phyloP scores from a whole-genome alignment of 495 filamentous ascomycete genomes.

The Penicillium lagena region DNA sequence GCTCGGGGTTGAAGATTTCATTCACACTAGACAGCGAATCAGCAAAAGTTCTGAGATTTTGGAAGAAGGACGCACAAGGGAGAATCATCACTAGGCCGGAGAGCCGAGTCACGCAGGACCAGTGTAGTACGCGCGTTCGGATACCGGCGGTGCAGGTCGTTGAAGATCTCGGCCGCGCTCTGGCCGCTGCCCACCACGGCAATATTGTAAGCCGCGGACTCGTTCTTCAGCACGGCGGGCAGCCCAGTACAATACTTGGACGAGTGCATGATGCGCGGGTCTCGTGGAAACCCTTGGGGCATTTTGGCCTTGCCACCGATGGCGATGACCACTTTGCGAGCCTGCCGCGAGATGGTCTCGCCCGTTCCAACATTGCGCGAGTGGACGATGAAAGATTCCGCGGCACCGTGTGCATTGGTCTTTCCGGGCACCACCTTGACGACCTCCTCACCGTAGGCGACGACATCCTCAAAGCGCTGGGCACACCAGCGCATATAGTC shows the following conservation, averaged over 20 bases:
- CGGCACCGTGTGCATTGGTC: conserved; percentile 24
- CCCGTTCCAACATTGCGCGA: conserved; percentile 49
- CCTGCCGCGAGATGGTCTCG: conserved; percentile 44
- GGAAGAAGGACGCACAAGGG: conserved; percentile 68
- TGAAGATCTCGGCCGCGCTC: conserved; percentile 92
- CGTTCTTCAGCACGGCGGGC: conserved; percentile 53
- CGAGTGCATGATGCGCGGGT: conserved; percentile 75
- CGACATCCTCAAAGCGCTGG: conserved; percentile 67
- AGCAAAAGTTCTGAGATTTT: not conserved
- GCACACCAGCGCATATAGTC: conserved; percentile 96
- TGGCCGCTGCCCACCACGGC: conserved; percentile 86
- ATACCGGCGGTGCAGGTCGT: conserved; percentile 76
- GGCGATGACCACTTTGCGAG: conserved; percentile 82
- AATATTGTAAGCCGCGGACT: conserved; percentile 55
- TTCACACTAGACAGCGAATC: conserved; percentile 60
- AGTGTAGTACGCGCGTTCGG: conserved; percentile 71
- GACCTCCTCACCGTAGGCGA: conserved; percentile 74
- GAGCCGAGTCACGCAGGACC: conserved; percentile 69
- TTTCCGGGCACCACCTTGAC: conserved; percentile 42
- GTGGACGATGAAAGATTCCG: conserved; percentile 49
- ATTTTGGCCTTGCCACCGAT: conserved; percentile 76
- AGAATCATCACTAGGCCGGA: conserved; percentile 89
- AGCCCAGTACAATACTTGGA: conserved; percentile 72
- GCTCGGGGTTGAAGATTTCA: conserved; percentile 87
- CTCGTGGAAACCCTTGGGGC: conserved; percentile 58